phyloP scores from a whole-genome alignment of 352 stramenopile genomes.

The Phytophthora hybrid region DNA sequence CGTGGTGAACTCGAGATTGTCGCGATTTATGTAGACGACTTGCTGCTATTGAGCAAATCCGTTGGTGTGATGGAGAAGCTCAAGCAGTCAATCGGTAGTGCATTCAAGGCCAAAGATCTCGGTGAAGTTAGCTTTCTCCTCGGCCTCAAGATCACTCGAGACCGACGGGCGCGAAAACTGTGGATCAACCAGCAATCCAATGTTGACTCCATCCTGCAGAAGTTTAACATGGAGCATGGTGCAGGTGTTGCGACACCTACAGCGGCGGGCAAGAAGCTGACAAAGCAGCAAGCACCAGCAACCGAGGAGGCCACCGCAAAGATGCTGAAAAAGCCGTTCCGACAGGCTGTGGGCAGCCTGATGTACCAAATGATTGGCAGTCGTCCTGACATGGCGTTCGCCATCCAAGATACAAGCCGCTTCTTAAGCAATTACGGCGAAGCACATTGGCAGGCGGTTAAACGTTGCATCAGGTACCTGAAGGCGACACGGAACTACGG shows the following conservation, averaged over 20 bases:
- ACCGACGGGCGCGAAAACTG: not conserved
- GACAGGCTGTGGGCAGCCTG: slow-evolving; percentile 25
- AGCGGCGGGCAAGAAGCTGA: slow-evolving; percentile 2
- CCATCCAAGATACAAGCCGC: slow-evolving; percentile 23
- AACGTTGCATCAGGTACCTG: slow-evolving; percentile 14
- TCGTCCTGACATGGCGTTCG: slow-evolving; percentile 19
- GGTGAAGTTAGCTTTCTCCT: slow-evolving; percentile 16
- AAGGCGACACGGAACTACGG: slow-evolving; percentile 10
- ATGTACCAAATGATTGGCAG: slow-evolving; percentile 37
- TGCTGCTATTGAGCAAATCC: slow-evolving; percentile 6
- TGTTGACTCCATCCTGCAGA: slow-evolving; percentile 6
- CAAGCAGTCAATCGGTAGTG: slow-evolving; percentile 2
- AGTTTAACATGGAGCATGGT: slow-evolving; percentile 24
- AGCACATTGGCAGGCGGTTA: slow-evolving; percentile 20
- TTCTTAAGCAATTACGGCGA: slow-evolving; percentile 5
- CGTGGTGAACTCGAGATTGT: not conserved
- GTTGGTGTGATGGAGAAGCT: not conserved
- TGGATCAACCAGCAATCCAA: slow-evolving; percentile 19
- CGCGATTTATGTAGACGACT: slow-evolving; percentile 30
- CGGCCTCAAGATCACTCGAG: slow-evolving; percentile 10
- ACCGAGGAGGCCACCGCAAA: slow-evolving; percentile 14
- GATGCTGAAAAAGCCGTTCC: slow-evolving; percentile 20
- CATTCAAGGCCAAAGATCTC: slow-evolving; percentile 22
- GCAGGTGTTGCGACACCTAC: slow-evolving; percentile 1
- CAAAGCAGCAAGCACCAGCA: not conserved